A percentile compares a stretch with the other conserved stretches of the same genome.
Evolutionary conservation across 352 stramenopile genomes (phyloP).

Genomic region (Globisporangium spinosum): DNA sequence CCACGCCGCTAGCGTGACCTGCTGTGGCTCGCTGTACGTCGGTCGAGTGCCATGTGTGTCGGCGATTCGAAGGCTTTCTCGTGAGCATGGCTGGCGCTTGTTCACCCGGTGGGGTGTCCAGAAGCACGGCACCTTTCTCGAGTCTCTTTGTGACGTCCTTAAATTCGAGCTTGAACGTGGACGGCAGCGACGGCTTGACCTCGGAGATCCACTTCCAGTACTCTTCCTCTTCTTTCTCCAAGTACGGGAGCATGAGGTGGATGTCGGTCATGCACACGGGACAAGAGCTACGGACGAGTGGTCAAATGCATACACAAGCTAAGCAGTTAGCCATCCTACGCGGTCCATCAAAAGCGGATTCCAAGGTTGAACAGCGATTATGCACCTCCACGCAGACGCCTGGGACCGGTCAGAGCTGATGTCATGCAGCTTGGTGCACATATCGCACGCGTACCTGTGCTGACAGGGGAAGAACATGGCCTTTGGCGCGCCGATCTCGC

Average conservation of each 20-base stretch:
- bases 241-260: constrained; percentile 50
- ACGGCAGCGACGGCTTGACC: constrained; percentile 37
- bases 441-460: constrained; percentile 62
- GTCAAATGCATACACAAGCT: not conserved
- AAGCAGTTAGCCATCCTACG: not conserved
- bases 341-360: not conserved
- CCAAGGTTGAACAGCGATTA: not conserved
- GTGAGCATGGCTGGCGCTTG: not conserved
- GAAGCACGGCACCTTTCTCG: constrained; percentile 10
- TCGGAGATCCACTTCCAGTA: constrained; percentile 67
- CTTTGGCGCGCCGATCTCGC: constrained; percentile 25
- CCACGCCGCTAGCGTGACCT: not conserved
- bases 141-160: constrained; percentile 29
- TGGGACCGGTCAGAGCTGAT: constrained; percentile 31
- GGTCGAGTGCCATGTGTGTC: constrained; percentile 20
- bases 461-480: constrained; percentile 65
- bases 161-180: constrained; percentile 47
- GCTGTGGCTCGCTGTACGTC: not conserved
- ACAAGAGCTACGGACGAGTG: constrained; percentile 32
- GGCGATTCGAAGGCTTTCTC: constrained; percentile 3
- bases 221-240: constrained; percentile 47
- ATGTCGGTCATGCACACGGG: constrained; percentile 65
- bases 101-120: not conserved
- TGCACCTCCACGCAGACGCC: constrained; percentile 34
- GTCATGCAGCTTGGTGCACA: constrained; percentile 39